A percentile compares a stretch with the other conserved stretches of the same genome.
Evolutionary conservation across 306 rosid species (phyloP).

Genomic region (Prunus mira): DNA sequence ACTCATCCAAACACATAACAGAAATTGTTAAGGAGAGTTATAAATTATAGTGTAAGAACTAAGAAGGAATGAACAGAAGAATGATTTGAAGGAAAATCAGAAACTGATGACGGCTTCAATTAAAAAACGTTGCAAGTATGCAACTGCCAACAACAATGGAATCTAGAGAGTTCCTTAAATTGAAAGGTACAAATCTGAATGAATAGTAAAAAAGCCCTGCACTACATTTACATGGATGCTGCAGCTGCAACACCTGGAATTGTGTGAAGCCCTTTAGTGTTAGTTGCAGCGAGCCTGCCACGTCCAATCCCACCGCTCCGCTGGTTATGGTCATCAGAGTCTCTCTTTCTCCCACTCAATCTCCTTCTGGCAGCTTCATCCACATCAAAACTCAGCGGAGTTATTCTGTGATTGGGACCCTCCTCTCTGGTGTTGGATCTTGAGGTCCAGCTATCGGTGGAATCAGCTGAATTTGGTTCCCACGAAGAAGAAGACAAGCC

Average conservation of each 20-base stretch:
- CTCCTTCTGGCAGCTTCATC: conserved; percentile 33
- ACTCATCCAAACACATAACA: no score
- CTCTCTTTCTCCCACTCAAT: conserved; percentile 40
- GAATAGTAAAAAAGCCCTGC: conserved; percentile 25
- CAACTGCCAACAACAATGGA: conserved; percentile 44
- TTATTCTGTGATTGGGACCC: conserved; percentile 9
- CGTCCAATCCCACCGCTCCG: conserved; percentile 55
- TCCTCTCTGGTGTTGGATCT: conserved; percentile 37
- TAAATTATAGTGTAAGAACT: not conserved
- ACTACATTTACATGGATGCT: conserved; percentile 45
- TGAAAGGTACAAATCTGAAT: conserved; percentile 13
- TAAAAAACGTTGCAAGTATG: conserved; percentile 53
- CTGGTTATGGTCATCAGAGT: conserved; percentile 25
- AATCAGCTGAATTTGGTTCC: conserved; percentile 71
- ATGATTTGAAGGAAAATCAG: not conserved
- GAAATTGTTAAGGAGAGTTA: not conserved
- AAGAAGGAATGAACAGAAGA: not conserved
- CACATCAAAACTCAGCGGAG: conserved; percentile 23
- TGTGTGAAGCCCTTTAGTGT: conserved; percentile 37
- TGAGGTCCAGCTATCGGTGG: conserved; percentile 59
- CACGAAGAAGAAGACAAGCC: conserved; percentile 52
- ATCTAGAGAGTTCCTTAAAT: conserved; percentile 22
- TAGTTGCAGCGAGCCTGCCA: conserved; percentile 43
- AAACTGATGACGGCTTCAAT: conserved; percentile 9
- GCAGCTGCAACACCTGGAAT: conserved; percentile 42